These are phyloP conservation scores for Magnaporthiopsis incrustans DNA, from an alignment of 2,329 filamentous ascomycete genomes.

Conservation along the genomic window DNA sequence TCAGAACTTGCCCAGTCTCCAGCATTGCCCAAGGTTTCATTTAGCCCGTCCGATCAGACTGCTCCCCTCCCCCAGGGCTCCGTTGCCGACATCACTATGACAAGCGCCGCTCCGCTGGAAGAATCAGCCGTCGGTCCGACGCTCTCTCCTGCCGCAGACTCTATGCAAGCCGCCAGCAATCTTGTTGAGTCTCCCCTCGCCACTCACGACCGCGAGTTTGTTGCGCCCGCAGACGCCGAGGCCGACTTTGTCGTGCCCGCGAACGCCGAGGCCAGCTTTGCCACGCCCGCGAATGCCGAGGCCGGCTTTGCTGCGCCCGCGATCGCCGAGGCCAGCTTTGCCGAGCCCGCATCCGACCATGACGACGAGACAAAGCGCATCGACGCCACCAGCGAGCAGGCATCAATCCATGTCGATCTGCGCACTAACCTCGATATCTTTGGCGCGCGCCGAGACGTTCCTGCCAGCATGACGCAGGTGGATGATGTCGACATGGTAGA, in stretches of 20 bases:
- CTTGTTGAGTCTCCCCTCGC: background rate
- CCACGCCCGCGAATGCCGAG: no score
- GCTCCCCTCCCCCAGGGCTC: background rate
- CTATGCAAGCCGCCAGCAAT: background rate
- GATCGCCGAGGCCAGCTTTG: background rate
- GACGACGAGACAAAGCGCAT: background rate
- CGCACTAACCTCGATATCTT: constrained; percentile 27
- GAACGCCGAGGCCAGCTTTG: background rate
- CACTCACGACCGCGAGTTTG: background rate
- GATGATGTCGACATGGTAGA: background rate
- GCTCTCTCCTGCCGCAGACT: background rate
- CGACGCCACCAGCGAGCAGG: background rate
- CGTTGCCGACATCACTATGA: background rate
- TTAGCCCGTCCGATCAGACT: background rate
- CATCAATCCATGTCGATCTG: constrained; percentile 21
- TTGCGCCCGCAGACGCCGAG: background rate
- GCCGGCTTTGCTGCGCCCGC: no score
- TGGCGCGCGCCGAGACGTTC: constrained; percentile 11
- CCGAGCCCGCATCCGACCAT: background rate
- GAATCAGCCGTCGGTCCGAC: background rate
- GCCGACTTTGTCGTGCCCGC: background rate
- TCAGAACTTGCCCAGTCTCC: constrained; percentile 1
- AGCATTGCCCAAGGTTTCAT: background rate
- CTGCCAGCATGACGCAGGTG: background rate
- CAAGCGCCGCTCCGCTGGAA: background rate